phyloP scores from a whole-genome alignment of 768 basidiomycete species.

The Rhizopogon vinicolor region DNA sequence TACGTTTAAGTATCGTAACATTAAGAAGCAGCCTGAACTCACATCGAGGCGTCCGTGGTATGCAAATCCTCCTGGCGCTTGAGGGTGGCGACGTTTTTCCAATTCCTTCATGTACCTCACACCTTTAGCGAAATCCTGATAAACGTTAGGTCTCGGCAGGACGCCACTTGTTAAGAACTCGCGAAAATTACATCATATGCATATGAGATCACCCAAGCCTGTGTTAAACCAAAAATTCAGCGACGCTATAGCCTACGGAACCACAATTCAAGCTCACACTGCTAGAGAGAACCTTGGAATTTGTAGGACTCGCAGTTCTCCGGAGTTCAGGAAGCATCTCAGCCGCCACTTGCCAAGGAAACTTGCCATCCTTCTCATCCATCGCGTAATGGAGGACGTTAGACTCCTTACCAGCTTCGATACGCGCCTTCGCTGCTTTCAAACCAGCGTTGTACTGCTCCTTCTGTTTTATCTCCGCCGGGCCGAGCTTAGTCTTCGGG shows the following conservation, averaged over 20 bases:
- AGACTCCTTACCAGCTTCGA: background rate
- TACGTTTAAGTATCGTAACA: background rate
- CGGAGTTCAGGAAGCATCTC: constrained; percentile 2
- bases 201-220: constrained; percentile 15
- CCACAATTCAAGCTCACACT: background rate
- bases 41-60: background rate
- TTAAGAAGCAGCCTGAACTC: background rate
- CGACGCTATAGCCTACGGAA: too few relatives aligned
- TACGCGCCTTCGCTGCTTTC: constrained; percentile 16
- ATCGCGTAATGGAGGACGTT: background rate
- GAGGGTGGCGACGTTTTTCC: background rate
- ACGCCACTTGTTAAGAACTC: background rate
- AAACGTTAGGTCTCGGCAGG: background rate
- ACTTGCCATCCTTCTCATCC: background rate
- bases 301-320: background rate
- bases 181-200: constrained; percentile 10
- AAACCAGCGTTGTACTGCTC: constrained; percentile 29
- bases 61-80: background rate
- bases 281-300: background rate
- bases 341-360: constrained; percentile 2
- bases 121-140: constrained; percentile 6
- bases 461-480: constrained; percentile 29
- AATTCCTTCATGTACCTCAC: background rate
- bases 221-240: background rate
- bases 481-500: constrained; percentile 20